Evolutionary conservation across 2,329 filamentous ascomycete genomes (phyloP), one percentile per base, ranked within the genome.

Genomic region (Neodidymelliopsis sp.): DNA sequence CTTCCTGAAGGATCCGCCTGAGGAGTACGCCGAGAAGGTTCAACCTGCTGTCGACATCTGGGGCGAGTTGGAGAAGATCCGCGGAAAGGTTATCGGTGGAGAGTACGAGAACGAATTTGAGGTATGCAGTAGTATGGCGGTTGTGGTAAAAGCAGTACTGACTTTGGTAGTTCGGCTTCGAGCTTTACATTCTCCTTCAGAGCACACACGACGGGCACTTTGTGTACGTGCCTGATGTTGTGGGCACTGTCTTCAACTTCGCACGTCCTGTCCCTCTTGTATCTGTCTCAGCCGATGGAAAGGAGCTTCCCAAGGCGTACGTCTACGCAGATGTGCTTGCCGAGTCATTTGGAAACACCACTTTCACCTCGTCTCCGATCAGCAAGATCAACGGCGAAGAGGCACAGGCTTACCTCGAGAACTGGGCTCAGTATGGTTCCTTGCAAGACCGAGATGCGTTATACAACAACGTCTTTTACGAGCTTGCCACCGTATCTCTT

Each of bases 131-230:
- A 12, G 15, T 16, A 4, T 12, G n/a, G 9, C 20, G 5, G 9
- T 4, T 16, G 0, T 9, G 13, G 19, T 2, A 20, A 18, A 18
- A 15, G 22, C 30, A 6, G 34, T 31, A 18, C 42, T 65, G 15
- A 60, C 30, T 22, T 41, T 20, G 6, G 7, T 22, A 71, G 69
- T 72, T 72, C 23, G 69, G 65, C 0, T 65, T 62, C 36, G 63
- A 60, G 11, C 59, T 72, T 4, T 71, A 71, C 45, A 36, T 41
- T 2, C 69, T 83, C 6, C 74, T 85, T 25, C 75, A 77, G 18
- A 75, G 74, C 1, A 81, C 82, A 3, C 84, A 88, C 57, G 86
- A 90, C 62, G 84, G 85, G 1, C 87, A 90, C 61, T 84, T 87
- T 39, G 71, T 75, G 2, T 84, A 79, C 60, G 70, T 78, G 11